These are phyloP conservation scores for Rhamnella rubrinervis DNA, from an alignment of 331 rosid genomes.

Conservation along the genomic window DNA sequence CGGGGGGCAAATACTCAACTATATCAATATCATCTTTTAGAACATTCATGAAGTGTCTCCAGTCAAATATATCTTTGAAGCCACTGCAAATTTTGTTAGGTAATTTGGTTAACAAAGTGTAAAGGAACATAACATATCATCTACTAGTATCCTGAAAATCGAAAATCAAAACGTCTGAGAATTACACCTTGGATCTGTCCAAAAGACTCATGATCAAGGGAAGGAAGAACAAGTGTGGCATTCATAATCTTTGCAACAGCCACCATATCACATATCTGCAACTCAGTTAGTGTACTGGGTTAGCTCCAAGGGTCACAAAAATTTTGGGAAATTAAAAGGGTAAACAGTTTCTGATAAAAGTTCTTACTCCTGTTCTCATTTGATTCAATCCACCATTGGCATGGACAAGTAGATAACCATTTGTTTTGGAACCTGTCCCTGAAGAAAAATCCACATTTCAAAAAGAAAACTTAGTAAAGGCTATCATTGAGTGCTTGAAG, in stretches of 20 bases:
- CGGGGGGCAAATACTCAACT: conserved; percentile 74
- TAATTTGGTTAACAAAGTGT: background rate
- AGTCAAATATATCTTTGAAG: conserved; percentile 94
- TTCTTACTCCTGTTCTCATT: conserved; percentile 96
- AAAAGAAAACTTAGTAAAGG: conserved; percentile 2
- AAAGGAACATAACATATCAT: background rate
- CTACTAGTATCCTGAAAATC: background rate
- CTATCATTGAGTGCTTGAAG: background rate
- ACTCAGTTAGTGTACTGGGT: conserved; percentile 15
- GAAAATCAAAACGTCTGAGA: conserved; percentile 30
- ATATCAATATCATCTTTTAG: conserved; percentile 71
- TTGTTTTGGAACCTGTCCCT: conserved; percentile 56
- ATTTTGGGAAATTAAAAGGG: background rate
- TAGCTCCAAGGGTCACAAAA: conserved; percentile 21
- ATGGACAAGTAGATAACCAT: conserved; percentile 88
- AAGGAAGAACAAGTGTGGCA: conserved; percentile 94
- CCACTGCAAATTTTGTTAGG: conserved; percentile 56
- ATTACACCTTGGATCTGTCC: conserved; percentile 96
- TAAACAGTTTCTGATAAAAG: background rate
- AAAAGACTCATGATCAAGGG: conserved; percentile 88
- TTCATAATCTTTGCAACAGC: conserved; percentile 95
- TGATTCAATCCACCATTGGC: conserved; percentile 99
- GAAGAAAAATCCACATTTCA: background rate
- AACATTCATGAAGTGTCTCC: conserved; percentile 83
- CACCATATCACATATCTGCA: conserved; percentile 99